Conservation (phyloP, 306 rosid species). For the Dryas drummondii region DNA sequence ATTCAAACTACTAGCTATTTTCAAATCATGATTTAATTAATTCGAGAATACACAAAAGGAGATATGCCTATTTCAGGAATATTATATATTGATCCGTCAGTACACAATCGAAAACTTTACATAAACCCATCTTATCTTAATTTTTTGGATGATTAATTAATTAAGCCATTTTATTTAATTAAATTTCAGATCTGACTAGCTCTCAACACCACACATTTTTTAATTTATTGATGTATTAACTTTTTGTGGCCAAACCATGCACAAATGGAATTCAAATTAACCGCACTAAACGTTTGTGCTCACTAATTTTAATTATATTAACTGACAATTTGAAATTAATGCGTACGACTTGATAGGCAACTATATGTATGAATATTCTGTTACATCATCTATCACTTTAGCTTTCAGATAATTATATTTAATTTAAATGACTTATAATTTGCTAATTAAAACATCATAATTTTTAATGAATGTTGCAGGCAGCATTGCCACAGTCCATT, state of each 20-base stretch:
- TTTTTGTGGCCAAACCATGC: background rate
- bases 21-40: too few species aligned
- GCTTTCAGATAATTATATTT: too few species aligned
- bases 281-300: background rate
- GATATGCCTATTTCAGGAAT: background rate
- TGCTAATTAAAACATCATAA: too few species aligned
- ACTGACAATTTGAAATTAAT: background rate
- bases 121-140: too few species aligned
- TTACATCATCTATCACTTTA: background rate
- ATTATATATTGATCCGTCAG: background rate
- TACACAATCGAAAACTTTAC: background rate
- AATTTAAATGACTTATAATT: too few species aligned
- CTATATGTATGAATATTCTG: background rate
- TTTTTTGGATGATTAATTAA: too few species aligned
- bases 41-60: too few species aligned
- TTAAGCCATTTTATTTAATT: too few species aligned
- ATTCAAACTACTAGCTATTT: too few species aligned
- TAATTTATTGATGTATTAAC: background rate
- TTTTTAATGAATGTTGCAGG: conserved; percentile 38
- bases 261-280: background rate
- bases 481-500: conserved; percentile 93
- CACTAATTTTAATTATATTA: background rate
- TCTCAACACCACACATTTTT: background rate
- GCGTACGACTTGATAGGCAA: background rate
- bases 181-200: conserved; percentile 18